These are phyloP conservation scores for Mucor velutinosus DNA, from an alignment of 371 early-diverging fungal genomes.

Conservation along the genomic window DNA sequence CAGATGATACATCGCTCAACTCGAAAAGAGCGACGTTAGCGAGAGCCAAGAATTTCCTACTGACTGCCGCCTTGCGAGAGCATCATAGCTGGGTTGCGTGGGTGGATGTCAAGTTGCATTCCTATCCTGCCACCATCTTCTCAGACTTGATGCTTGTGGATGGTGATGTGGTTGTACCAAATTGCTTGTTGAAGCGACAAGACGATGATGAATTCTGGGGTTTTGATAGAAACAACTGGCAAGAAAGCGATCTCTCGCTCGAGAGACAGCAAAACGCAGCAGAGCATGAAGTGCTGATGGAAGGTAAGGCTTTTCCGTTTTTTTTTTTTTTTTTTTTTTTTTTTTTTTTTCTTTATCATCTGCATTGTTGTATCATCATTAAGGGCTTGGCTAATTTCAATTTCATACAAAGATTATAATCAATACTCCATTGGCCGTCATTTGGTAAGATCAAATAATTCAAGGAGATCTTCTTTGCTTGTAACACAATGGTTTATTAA, in stretches of 20 bases:
- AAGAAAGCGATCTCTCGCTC: conserved; percentile 59
- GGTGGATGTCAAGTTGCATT: conserved; percentile 55
- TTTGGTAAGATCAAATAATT: conserved; percentile 6
- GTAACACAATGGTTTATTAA: neutral
- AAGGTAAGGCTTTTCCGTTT: conserved; percentile 40
- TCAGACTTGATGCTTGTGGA: conserved; percentile 53
- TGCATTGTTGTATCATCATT: neutral
- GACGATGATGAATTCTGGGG: conserved; percentile 38
- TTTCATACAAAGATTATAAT: conserved; percentile 12
- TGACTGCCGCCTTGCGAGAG: conserved; percentile 48
- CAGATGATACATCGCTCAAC: conserved; percentile 13
- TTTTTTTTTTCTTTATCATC: neutral
- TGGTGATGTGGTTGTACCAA: conserved; percentile 60
- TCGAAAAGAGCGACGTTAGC: conserved; percentile 50
- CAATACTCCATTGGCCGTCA: conserved; percentile 18
- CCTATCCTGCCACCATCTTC: conserved; percentile 53
- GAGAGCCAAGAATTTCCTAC: conserved; percentile 53
- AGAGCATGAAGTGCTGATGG: conserved; percentile 33
- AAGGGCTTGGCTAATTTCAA: neutral
- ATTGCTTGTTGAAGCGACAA: conserved; percentile 47
- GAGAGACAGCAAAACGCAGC: conserved; percentile 50
- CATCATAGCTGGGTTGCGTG: conserved; percentile 58
- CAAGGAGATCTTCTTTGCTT: neutral
- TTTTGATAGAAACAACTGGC: conserved; percentile 70
- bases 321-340: no score